phyloP scores from a whole-genome alignment of 805 yeast genomes.

The Monosporozyma unispora region DNA sequence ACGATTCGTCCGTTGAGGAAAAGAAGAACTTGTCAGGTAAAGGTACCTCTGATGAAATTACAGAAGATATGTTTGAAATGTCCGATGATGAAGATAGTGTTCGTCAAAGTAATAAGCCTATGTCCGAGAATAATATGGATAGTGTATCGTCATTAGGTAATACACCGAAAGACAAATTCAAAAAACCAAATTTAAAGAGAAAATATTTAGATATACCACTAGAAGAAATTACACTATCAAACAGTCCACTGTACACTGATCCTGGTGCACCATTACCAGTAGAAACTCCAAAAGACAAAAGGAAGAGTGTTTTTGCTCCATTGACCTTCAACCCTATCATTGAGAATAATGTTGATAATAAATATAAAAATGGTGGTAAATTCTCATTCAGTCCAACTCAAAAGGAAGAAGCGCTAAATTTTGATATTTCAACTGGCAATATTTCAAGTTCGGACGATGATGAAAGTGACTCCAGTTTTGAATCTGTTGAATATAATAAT shows the following conservation, averaged over 20 bases:
- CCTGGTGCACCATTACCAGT: slow-evolving; percentile 80
- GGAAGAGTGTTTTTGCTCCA: slow-evolving; percentile 71
- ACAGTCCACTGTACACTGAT: slow-evolving; percentile 54
- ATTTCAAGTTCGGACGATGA: slow-evolving; percentile 28
- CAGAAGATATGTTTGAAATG: slow-evolving; percentile 27
- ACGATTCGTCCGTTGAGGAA: slow-evolving; percentile 19
- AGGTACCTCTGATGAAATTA: slow-evolving; percentile 20
- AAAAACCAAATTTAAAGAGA: slow-evolving; percentile 15
- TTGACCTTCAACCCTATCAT: slow-evolving; percentile 73
- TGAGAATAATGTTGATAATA: slow-evolving; percentile 67
- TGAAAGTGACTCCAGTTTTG: slow-evolving; percentile 25
- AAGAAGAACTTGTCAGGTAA: slow-evolving; percentile 6
- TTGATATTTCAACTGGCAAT: slow-evolving; percentile 25
- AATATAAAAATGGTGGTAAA: slow-evolving; percentile 85
- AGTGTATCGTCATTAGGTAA: neutral
- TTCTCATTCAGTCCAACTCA: slow-evolving; percentile 40
- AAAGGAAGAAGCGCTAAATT: slow-evolving; percentile 26
- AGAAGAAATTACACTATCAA: slow-evolving; percentile 47
- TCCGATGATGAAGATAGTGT: slow-evolving; percentile 23
- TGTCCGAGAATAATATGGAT: neutral
- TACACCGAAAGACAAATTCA: neutral
- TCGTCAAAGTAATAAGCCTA: neutral
- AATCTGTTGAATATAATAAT: slow-evolving; percentile 18
- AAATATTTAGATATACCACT: slow-evolving; percentile 44
- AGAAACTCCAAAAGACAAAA: slow-evolving; percentile 37